A percentile compares a stretch with the other conserved stretches of the same genome.
Conservation (phyloP, 75 land plant genomes). For the Cupressus sempervirens region DNA sequence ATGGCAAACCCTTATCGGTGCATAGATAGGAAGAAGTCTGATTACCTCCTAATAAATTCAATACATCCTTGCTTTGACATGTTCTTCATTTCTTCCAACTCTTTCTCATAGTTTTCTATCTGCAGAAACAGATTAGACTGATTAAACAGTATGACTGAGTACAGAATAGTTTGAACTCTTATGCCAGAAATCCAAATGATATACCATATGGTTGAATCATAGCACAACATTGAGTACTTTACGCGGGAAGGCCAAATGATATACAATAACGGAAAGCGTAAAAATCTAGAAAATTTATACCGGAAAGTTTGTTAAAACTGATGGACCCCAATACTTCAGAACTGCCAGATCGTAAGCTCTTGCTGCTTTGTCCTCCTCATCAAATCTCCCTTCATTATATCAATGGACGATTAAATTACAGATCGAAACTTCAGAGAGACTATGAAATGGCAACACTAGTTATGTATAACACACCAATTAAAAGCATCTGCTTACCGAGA, state of each 20-base stretch:
- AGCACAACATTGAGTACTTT: too few species aligned
- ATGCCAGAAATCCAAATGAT: too few species aligned
- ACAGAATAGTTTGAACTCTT: too few species aligned
- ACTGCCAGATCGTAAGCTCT: conserved; percentile 27
- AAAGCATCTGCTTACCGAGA: conserved; percentile 11
- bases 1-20: too few species aligned
- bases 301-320: neutral
- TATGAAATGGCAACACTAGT: neutral
- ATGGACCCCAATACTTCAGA: conserved; percentile 11
- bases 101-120: conserved; percentile 45
- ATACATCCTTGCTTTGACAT: conserved; percentile 63
- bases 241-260: neutral
- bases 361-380: conserved; percentile 20
- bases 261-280: too few species aligned
- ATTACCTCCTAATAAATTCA: conserved; percentile 61
- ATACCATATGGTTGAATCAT: too few species aligned
- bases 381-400: conserved; percentile 18
- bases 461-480: neutral
- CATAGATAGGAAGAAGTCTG: neutral
- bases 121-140: too few species aligned
- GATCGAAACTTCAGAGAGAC: neutral
- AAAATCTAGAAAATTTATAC: neutral
- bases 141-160: too few species aligned
- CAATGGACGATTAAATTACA: neutral
- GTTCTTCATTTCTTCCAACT: conserved; percentile 71